These are phyloP conservation scores for Besnoitia besnoiti DNA, from an alignment of 169 alveolate genomes.

Conservation along the genomic window DNA sequence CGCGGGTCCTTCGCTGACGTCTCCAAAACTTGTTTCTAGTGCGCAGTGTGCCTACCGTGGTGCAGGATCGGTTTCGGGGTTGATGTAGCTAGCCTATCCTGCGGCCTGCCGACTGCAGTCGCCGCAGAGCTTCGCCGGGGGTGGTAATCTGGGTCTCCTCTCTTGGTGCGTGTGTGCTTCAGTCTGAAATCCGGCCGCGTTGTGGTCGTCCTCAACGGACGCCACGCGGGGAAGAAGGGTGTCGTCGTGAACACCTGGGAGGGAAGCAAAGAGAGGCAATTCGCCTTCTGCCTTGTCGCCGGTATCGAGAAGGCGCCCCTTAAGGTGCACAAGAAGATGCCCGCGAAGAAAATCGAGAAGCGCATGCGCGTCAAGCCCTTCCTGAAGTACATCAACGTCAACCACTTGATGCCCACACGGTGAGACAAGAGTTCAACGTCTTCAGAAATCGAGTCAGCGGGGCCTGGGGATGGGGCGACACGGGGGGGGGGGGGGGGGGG, in stretches of 20 bases:
- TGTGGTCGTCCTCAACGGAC: constrained; percentile 96
- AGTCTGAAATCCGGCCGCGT: constrained; percentile 93
- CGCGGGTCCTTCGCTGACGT: too few species aligned
- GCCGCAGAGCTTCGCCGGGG: too few species aligned
- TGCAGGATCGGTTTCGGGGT: too few species aligned
- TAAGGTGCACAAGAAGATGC: constrained; percentile 93
- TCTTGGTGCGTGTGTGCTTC: neutral
- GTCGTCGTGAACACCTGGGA: constrained; percentile 95
- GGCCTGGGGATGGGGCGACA: too few species aligned
- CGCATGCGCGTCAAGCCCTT: constrained; percentile 94
- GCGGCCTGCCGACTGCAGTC: too few species aligned
- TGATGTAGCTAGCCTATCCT: too few species aligned
- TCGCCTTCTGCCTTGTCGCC: constrained; percentile 95
- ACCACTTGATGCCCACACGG: constrained; percentile 99
- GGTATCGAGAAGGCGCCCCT: constrained; percentile 97
- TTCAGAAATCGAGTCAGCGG: too few species aligned
- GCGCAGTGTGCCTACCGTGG: too few species aligned
- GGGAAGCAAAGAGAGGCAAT: constrained; percentile 94
- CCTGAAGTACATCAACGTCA: constrained; percentile 95
- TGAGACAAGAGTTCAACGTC: constrained; percentile 72
- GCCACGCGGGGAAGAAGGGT: constrained; percentile 99
- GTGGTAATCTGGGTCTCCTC: too few species aligned
- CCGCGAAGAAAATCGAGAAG: constrained; percentile 91
- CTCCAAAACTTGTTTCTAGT: too few species aligned
- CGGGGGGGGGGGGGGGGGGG: too few species aligned